Evolutionary conservation across 371 early-diverging fungal species (phyloP), one percentile per base, ranked within the genome.

Genomic region (Circinella minor): DNA sequence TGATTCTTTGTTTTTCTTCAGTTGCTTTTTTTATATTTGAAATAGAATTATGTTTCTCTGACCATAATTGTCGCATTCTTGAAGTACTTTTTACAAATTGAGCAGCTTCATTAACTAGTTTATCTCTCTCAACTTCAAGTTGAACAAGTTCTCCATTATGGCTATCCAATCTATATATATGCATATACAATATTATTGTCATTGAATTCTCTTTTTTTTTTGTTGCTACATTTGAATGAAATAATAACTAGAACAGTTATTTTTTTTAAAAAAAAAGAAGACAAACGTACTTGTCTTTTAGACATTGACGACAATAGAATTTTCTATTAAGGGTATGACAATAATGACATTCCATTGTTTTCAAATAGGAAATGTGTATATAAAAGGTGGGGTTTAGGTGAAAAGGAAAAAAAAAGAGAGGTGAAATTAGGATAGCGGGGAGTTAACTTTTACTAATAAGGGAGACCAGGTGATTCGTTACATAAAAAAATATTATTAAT

Each of bases 291-390:
- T 79, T 84, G 63, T 80, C 77, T 60, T 74, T 70, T n/a, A 84
- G 65, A 38, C 84, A 84, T 6, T 65, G 60, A 34, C 62, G 60
- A 63, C 84, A 84, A 34, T 77, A 77, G 68, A 80, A 78, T 66
- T 84, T 80, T 54, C 84, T 81, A 63, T 75, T 75, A 38, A 64
- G 61, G 13, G 77, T 74, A 65, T 75, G 81, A 57, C 84, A 84
- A 68, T 84, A 84, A 36, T 79, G 65, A 64, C 84, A 84, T 62
- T 74, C 67, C 74, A 70, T 70, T 57, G 7, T 18, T 55, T 14
- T 57, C n/a, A 34, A 34, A 57, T 57, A 27, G 6, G 15, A 17
- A 51, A 51, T 1, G 15, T 13, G 57, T 17, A 57, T 20, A 57
- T 27, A 34, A 34, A 57, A 57, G 20, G 51, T 51, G 43, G 6